Percentiles rank a stretch among this genome's conserved stretches.
Evolutionary conservation across 2,329 filamentous ascomycete genomes (phyloP).

Genomic region (Thelonectria olida): DNA sequence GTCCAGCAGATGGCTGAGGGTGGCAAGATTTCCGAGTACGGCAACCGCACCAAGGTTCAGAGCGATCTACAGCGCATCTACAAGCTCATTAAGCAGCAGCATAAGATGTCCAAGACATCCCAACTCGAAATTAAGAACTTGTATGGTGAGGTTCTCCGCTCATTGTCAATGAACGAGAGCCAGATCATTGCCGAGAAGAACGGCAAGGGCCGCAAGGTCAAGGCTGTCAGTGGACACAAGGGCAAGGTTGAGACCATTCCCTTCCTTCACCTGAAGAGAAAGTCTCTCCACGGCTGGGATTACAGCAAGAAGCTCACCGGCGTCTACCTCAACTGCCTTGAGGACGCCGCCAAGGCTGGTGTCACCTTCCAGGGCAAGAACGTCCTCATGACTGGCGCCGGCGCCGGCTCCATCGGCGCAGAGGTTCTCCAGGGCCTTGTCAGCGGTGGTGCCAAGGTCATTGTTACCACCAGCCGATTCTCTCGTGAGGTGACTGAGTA

Average conservation of each 20-base stretch:
- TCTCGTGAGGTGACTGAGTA: constrained; percentile 98
- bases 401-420: constrained; percentile 96
- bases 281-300: constrained; percentile 94
- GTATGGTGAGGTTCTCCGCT: constrained; percentile 93
- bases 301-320: constrained; percentile 99
- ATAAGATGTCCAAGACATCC: constrained; percentile 95
- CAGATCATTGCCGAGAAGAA: constrained; percentile 94
- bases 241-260: constrained; percentile 97
- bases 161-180: constrained; percentile 96
- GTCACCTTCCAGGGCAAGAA: constrained; percentile 96
- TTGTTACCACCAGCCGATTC: constrained; percentile 96
- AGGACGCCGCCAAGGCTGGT: constrained; percentile 86
- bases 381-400: constrained; percentile 97
- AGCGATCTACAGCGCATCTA: constrained; percentile 95
- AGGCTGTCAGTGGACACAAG: constrained; percentile 70
- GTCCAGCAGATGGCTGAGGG: constrained; percentile 98
- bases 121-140: constrained; percentile 96
- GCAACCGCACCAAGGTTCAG: constrained; percentile 97
- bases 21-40: constrained; percentile 98
- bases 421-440: constrained; percentile 96
- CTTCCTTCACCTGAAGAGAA: constrained; percentile 96
- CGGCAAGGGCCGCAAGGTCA: constrained; percentile 70
- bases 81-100: constrained; percentile 97
- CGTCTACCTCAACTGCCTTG: constrained; percentile 89
- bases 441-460: constrained; percentile 94